Conservation (phyloP, 2,329 filamentous ascomycete genomes). For the Cordyceps farinosa region DNA sequence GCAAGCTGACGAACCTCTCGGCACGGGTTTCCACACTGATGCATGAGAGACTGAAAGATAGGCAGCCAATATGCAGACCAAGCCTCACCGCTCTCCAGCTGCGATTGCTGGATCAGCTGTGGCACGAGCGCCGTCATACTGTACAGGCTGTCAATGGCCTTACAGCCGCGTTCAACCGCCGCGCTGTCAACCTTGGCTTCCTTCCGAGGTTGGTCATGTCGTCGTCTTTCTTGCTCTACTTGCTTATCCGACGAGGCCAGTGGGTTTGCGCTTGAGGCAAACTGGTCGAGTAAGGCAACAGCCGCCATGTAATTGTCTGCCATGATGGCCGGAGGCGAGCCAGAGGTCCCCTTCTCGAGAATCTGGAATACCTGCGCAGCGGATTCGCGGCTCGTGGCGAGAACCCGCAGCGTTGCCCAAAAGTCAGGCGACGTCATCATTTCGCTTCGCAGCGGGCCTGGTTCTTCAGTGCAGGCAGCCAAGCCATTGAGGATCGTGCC, state of each 20-base stretch:
- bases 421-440: conserved; percentile 97
- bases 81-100: conserved; percentile 82
- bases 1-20: conserved; percentile 88
- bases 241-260: conserved; percentile 68
- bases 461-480: conserved; percentile 72
- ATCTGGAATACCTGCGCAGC: conserved; percentile 81
- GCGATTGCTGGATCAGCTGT: conserved; percentile 84
- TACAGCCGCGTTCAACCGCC: conserved; percentile 71
- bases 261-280: conserved; percentile 77
- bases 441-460: conserved; percentile 78
- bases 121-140: conserved; percentile 79
- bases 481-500: conserved; percentile 75
- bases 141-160: conserved; percentile 78
- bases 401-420: conserved; percentile 80
- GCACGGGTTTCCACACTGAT: conserved; percentile 91
- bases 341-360: conserved; percentile 71
- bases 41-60: conserved; percentile 82
- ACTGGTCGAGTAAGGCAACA: conserved; percentile 80
- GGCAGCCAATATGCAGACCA: conserved; percentile 98
- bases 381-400: conserved; percentile 66
- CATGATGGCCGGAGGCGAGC: conserved; percentile 76
- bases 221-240: conserved; percentile 48
- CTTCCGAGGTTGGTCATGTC: conserved; percentile 28
- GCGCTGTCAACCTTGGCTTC: conserved; percentile 36
- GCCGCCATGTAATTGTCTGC: conserved; percentile 94